phyloP scores from a whole-genome alignment of 352 stramenopile species.

The Thraustotheca clavata region DNA sequence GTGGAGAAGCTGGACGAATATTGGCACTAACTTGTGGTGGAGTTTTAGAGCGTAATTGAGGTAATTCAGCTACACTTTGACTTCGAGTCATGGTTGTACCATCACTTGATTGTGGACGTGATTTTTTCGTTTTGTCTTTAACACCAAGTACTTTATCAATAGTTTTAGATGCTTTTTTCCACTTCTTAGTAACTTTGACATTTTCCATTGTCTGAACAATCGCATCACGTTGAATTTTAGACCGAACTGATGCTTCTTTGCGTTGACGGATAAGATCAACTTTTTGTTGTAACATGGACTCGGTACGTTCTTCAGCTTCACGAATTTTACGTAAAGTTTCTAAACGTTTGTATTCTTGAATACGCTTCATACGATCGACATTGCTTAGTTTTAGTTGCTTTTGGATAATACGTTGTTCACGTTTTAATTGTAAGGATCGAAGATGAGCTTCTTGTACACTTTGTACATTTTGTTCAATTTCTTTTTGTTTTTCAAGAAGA shows the following conservation, averaged over 20 bases:
- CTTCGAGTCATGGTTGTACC: conserved; percentile 26
- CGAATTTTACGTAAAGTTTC: conserved; percentile 83
- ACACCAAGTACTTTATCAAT: conserved; percentile 63
- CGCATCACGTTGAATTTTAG: conserved; percentile 83
- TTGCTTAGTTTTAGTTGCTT: conserved; percentile 84
- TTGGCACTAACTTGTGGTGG: conserved; percentile 30
- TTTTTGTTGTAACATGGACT: conserved; percentile 76
- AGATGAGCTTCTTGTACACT: conserved; percentile 62
- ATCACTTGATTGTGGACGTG: conserved; percentile 48
- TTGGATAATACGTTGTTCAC: conserved; percentile 75
- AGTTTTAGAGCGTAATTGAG: conserved; percentile 22
- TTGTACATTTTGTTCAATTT: conserved; percentile 61
- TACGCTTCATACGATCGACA: conserved; percentile 86
- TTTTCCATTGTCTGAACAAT: conserved; percentile 86
- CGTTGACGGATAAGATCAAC: conserved; percentile 69
- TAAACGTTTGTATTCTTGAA: conserved; percentile 87
- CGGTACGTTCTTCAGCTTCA: conserved; percentile 70
- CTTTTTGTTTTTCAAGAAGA: conserved; percentile 47
- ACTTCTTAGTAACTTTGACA: conserved; percentile 85
- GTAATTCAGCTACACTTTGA: conserved; percentile 20
- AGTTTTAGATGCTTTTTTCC: conserved; percentile 65
- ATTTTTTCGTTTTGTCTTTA: conserved; percentile 28
- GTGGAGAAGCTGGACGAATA: conserved; percentile 49
- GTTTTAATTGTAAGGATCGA: conserved; percentile 65
- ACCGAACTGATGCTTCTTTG: conserved; percentile 66